Conservation (phyloP, 2,329 filamentous ascomycete genomes). For the Diaporthe nobilis region DNA sequence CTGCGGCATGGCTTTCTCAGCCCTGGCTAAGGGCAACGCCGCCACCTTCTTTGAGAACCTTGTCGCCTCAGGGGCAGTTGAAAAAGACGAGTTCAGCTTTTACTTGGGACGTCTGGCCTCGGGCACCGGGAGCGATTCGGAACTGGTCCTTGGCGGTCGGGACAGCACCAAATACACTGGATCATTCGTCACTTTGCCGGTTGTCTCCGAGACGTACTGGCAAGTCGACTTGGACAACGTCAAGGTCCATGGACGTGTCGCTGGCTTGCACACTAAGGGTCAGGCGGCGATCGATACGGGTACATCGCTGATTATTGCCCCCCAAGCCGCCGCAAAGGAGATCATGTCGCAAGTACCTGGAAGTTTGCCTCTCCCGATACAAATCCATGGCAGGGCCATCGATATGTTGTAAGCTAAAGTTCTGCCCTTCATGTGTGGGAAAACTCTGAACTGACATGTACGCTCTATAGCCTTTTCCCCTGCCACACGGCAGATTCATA, state of each 20-base stretch:
- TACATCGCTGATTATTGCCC: not conserved
- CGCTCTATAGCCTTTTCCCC: not conserved
- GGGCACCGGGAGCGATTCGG: not conserved
- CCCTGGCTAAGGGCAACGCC: not conserved
- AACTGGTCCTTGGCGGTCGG: not conserved
- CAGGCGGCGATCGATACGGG: not conserved
- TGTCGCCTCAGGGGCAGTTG: not conserved
- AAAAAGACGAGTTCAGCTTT: not conserved
- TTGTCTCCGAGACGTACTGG: not conserved
- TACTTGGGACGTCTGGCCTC: not conserved
- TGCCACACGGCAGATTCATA: not conserved
- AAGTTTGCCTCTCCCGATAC: not conserved
- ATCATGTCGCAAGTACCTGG: not conserved
- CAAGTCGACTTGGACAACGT: not conserved
- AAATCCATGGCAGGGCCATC: no score
- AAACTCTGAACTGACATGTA: not conserved
- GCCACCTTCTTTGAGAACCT: not conserved
- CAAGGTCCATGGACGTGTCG: not conserved
- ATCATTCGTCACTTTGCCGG: not conserved
- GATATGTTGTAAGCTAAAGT: no score
- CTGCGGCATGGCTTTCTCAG: not conserved
- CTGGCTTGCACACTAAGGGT: not conserved
- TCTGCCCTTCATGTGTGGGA: not conserved
- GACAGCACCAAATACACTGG: not conserved
- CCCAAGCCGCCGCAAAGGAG: not conserved